Percentiles rank a stretch among this genome's conserved stretches.
These are phyloP conservation scores for Vitis hybrid DNA, from an alignment of 177 flowering plant species.

Conservation along the genomic window DNA sequence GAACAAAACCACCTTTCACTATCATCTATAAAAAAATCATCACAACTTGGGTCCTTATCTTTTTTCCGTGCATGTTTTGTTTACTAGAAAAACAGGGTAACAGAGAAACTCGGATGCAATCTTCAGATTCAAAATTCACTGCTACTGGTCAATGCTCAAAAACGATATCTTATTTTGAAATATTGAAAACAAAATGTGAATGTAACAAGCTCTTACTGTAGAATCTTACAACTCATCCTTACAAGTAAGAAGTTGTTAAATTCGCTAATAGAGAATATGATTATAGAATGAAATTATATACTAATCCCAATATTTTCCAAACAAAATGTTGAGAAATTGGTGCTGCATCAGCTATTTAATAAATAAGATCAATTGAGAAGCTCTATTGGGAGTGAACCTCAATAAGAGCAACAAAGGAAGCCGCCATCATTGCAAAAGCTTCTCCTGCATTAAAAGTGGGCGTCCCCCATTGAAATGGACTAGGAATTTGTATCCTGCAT, in stretches of 20 bases:
- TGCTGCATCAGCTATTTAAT: neutral
- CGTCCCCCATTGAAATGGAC: conserved; percentile 79
- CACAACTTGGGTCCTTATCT: neutral
- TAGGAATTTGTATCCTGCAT: conserved; percentile 66
- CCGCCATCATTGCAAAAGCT: conserved; percentile 66
- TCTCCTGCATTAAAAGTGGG: conserved; percentile 71
- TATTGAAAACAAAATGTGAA: neutral
- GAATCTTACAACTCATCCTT: neutral
- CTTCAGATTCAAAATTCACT: neutral
- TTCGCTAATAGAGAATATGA: neutral
- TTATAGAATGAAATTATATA: too few species aligned
- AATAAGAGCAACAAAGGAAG: conserved; percentile 63
- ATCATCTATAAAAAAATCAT: neutral
- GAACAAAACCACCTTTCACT: neutral
- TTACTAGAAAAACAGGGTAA: neutral
- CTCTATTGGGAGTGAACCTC: conserved; percentile 45
- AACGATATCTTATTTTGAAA: neutral
- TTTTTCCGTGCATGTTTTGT: neutral
- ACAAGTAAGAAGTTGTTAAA: neutral
- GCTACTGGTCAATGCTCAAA: neutral
- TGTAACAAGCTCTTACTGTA: neutral
- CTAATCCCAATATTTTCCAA: neutral
- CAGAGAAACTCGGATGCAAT: neutral
- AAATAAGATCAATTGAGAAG: neutral
- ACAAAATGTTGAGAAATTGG: neutral